These are phyloP conservation scores for Ophiosphaerella narmari DNA, from an alignment of 2,329 filamentous ascomycete species.

Conservation along the genomic window DNA sequence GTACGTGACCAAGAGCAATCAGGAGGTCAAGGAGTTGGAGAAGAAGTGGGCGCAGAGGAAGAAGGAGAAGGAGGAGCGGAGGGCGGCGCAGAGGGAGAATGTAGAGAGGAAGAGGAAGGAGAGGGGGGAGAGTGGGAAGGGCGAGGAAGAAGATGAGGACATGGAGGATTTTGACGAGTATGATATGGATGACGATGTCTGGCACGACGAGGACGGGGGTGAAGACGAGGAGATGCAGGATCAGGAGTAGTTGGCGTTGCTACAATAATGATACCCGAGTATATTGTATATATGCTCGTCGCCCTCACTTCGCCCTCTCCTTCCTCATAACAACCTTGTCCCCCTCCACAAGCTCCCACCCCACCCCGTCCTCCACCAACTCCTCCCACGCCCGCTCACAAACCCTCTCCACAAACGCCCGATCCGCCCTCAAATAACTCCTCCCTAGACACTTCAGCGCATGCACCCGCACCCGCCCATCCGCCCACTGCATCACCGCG, in stretches of 20 bases:
- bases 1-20: conserved; percentile 81
- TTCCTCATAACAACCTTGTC: conserved; percentile 70
- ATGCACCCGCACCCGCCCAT: conserved; percentile 72
- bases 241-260: conserved; percentile 36
- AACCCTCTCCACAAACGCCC: conserved; percentile 69
- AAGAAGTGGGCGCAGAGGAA: conserved; percentile 78
- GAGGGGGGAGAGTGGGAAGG: conserved; percentile 48
- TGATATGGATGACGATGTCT: conserved; percentile 56
- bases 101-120: conserved; percentile 81
- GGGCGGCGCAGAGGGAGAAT: conserved; percentile 84
- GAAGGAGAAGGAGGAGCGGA: conserved; percentile 80
- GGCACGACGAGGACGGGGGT: conserved; percentile 57
- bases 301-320: background rate
- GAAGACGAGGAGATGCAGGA: conserved; percentile 55
- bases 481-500: conserved; percentile 80
- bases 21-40: conserved; percentile 79
- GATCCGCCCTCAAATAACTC: conserved; percentile 76
- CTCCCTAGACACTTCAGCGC: conserved; percentile 85
- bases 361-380: conserved; percentile 73
- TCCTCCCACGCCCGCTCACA: conserved; percentile 73
- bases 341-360: conserved; percentile 77
- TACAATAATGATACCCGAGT: conserved; percentile 42
- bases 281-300: conserved; percentile 3
- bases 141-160: conserved; percentile 56
- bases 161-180: conserved; percentile 56